Percentiles rank a stretch among this genome's conserved stretches.
Evolutionary conservation across 768 basidiomycete genomes (phyloP).

Genomic region (Pholiota conissans): DNA sequence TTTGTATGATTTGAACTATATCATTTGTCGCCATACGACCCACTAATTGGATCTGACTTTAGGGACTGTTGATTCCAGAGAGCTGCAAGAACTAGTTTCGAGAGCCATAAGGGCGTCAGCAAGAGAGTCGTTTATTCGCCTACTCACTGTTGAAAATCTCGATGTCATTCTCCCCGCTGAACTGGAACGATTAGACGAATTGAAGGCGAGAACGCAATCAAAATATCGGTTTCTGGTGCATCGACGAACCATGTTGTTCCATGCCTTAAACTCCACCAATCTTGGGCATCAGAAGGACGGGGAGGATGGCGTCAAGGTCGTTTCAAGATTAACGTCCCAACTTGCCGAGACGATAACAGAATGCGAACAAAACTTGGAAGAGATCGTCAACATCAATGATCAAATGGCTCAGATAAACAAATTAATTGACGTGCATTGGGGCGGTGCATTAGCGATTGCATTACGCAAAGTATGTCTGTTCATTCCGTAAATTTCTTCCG

Average conservation of each 20-base stretch:
- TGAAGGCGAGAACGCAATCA: constrained; percentile 57
- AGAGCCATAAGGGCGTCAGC: constrained; percentile 70
- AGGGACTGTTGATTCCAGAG: constrained; percentile 60
- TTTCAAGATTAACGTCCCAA: constrained; percentile 50
- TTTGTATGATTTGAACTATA: constrained; percentile 40
- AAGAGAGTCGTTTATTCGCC: constrained; percentile 67
- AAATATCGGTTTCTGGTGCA: constrained; percentile 69
- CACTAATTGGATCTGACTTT: constrained; percentile 8
- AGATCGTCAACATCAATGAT: constrained; percentile 58
- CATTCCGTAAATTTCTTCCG: background rate
- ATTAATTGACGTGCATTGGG: constrained; percentile 64
- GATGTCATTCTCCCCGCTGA: constrained; percentile 62
- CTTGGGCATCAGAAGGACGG: constrained; percentile 33
- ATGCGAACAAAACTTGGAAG: constrained; percentile 58
- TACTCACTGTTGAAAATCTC: constrained; percentile 62
- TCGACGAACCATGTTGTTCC: constrained; percentile 68
- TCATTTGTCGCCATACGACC: background rate
- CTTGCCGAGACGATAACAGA: constrained; percentile 57
- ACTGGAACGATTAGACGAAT: constrained; percentile 51
- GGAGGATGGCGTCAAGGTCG: constrained; percentile 36
- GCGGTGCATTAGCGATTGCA: constrained; percentile 77
- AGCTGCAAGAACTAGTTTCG: constrained; percentile 73
- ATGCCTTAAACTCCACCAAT: constrained; percentile 61
- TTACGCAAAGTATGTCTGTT: constrained; percentile 58
- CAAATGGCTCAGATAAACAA: constrained; percentile 64